Conservation (phyloP, 2,329 filamentous ascomycete genomes). For the Meredithiella fracta region DNA sequence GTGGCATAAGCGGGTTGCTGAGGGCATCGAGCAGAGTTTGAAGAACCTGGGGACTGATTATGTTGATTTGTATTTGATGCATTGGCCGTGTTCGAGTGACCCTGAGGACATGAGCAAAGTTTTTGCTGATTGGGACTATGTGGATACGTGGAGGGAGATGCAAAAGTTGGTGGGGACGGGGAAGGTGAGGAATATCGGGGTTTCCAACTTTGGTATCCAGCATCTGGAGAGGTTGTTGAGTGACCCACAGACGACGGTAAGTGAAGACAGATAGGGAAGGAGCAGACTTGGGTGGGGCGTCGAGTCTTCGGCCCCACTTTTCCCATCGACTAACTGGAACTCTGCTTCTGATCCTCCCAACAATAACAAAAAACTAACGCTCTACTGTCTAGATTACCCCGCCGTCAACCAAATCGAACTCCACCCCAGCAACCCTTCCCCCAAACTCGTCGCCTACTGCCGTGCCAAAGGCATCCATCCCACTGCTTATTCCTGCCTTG, state of each 20-base stretch:
- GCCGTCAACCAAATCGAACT: conserved; percentile 74
- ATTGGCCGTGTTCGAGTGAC: conserved; percentile 52
- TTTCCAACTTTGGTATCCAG: conserved; percentile 71
- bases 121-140: conserved; percentile 63
- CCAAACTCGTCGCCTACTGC: conserved; percentile 60
- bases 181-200: conserved; percentile 66
- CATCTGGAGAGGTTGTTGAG: conserved; percentile 64
- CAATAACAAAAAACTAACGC: background rate
- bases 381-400: conserved; percentile 30
- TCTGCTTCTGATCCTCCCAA: too few species aligned
- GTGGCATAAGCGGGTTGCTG: conserved; percentile 52
- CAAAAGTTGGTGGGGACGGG: conserved; percentile 51
- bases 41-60: conserved; percentile 46
- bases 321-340: too few species aligned
- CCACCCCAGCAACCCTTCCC: conserved; percentile 67
- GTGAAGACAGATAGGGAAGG: background rate
- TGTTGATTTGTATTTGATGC: conserved; percentile 55
- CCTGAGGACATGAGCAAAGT: conserved; percentile 49
- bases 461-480: conserved; percentile 56
- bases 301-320: too few species aligned
- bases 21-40: conserved; percentile 44
- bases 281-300: background rate
- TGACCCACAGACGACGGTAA: conserved; percentile 36
- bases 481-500: conserved; percentile 60
- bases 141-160: conserved; percentile 61